These are phyloP conservation scores for Aspergillus wentii DNA, from an alignment of 495 filamentous ascomycete genomes.

Conservation along the genomic window DNA sequence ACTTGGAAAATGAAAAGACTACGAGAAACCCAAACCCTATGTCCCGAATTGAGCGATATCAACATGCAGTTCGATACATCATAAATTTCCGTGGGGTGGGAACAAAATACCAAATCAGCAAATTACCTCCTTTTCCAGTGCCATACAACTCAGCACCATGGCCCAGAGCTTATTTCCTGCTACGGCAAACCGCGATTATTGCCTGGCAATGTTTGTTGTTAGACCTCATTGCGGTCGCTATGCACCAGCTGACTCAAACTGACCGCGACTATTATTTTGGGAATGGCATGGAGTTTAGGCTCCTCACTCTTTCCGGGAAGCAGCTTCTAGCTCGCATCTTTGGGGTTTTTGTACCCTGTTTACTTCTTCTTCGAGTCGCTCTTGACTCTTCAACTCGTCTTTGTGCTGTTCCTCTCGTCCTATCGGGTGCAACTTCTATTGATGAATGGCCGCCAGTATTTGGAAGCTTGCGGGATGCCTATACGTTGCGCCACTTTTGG, in stretches of 20 bases:
- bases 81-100: constrained; percentile 6
- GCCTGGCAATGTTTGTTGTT: constrained; percentile 2
- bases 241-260: too few species aligned
- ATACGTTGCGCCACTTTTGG: constrained; percentile 21
- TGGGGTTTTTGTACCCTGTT: not conserved
- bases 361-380: constrained; percentile 2
- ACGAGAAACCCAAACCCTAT: too few species aligned
- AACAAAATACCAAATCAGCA: constrained; percentile 7
- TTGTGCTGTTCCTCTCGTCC: constrained; percentile 3
- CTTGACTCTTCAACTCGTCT: not conserved
- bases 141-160: too few species aligned
- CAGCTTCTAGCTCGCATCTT: too few species aligned
- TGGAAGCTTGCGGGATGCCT: constrained; percentile 21
- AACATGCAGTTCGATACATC: too few species aligned
- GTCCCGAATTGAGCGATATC: too few species aligned
- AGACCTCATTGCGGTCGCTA: not conserved
- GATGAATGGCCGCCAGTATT: constrained; percentile 26
- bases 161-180: not conserved
- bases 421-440: not conserved
- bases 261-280: too few species aligned
- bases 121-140: not conserved
- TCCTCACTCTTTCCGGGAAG: too few species aligned
- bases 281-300: not conserved
- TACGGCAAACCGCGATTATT: not conserved
- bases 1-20: too few species aligned